Evolutionary conservation across 768 basidiomycete genomes (phyloP).

Genomic region (Tricholomella constricta): DNA sequence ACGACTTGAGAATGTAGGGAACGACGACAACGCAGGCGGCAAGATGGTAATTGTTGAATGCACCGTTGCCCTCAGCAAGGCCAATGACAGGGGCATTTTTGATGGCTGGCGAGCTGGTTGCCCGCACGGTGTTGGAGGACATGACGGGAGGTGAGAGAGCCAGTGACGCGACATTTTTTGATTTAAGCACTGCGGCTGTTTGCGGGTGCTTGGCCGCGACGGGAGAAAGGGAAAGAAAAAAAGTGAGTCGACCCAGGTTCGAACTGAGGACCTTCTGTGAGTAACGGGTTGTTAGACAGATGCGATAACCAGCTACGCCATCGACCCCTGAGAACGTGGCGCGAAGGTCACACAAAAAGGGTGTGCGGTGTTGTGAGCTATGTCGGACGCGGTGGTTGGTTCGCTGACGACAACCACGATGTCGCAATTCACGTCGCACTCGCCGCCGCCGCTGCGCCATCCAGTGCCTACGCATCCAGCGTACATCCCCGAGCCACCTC

Average conservation of each 20-base stretch:
- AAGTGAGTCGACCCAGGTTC: slow-evolving; percentile 14
- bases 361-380: too few species aligned
- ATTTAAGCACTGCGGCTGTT: background rate
- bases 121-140: slow-evolving; percentile 50
- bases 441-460: slow-evolving; percentile 83
- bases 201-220: slow-evolving; percentile 1
- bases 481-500: slow-evolving; percentile 81
- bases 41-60: slow-evolving; percentile 82
- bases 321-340: too few species aligned
- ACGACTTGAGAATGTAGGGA: slow-evolving; percentile 82
- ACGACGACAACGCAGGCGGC: slow-evolving; percentile 74
- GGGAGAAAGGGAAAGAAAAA: background rate
- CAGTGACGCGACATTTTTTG: slow-evolving; percentile 3
- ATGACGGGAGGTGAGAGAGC: slow-evolving; percentile 23
- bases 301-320: slow-evolving; percentile 77
- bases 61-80: slow-evolving; percentile 83
- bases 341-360: too few species aligned
- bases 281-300: slow-evolving; percentile 60
- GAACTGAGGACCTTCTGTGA: too few species aligned
- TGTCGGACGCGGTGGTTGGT: too few species aligned
- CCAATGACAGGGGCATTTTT: slow-evolving; percentile 84
- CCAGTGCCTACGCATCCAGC: slow-evolving; percentile 88
- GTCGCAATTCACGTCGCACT: slow-evolving; percentile 36
- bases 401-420: too few species aligned
- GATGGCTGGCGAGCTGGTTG: slow-evolving; percentile 74